Evolutionary conservation across 2,329 filamentous ascomycete genomes (phyloP).

Genomic region (Phymatotrichopsis omnivora): DNA sequence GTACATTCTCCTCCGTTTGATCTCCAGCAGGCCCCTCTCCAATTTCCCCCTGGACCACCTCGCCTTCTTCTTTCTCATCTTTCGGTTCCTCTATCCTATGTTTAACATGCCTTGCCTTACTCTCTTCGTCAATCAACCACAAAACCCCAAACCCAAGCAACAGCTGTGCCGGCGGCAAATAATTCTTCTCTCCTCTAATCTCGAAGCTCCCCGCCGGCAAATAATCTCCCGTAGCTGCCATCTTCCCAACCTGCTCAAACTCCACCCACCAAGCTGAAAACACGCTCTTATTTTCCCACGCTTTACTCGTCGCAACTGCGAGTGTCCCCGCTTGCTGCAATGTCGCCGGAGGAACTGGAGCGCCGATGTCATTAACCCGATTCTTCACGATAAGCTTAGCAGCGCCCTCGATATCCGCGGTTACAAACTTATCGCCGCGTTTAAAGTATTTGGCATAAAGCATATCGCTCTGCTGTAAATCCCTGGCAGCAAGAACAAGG

Average conservation of each 20-base stretch:
- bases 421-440: constrained; percentile 84
- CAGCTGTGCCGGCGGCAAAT: constrained; percentile 74
- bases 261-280: constrained; percentile 97
- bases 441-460: constrained; percentile 79
- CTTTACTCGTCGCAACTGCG: constrained; percentile 72
- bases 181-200: constrained; percentile 80
- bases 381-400: constrained; percentile 87
- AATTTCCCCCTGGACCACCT: constrained; percentile 51
- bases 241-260: constrained; percentile 83
- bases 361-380: constrained; percentile 62
- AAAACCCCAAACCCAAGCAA: constrained; percentile 78
- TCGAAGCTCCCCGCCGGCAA: constrained; percentile 68
- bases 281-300: constrained; percentile 92
- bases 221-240: constrained; percentile 67
- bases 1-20: constrained; percentile 16
- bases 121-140: constrained; percentile 62
- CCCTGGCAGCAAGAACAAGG: constrained; percentile 77
- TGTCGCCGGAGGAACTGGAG: constrained; percentile 83
- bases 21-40: constrained; percentile 35
- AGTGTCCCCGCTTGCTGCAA: constrained; percentile 81
- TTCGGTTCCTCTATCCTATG: constrained; percentile 49
- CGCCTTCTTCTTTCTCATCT: constrained; percentile 27
- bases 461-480: constrained; percentile 80
- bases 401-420: constrained; percentile 79
- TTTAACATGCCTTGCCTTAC: constrained; percentile 68